These are phyloP conservation scores for Populus hybrid DNA, from an alignment of 441 rosid species.

Conservation along the genomic window DNA sequence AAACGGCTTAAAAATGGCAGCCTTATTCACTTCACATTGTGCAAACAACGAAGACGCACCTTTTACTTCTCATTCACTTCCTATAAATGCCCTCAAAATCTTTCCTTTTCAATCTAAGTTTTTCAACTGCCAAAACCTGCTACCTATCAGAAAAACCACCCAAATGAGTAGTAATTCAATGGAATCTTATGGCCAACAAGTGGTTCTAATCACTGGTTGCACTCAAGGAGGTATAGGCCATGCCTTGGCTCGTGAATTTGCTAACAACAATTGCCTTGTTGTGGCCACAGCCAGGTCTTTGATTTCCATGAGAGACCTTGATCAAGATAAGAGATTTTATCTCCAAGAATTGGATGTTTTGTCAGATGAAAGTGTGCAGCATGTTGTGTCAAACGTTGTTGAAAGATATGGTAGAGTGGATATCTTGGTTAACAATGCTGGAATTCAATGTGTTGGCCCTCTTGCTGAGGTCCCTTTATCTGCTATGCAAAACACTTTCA, in stretches of 20 bases:
- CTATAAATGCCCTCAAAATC: not conserved
- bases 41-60: not conserved
- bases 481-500: constrained; percentile 52
- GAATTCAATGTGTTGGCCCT: constrained; percentile 78
- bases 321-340: constrained; percentile 55
- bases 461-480: constrained; percentile 71
- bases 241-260: constrained; percentile 74
- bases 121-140: constrained; percentile 1
- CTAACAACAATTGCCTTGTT: constrained; percentile 57
- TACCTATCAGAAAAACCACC: not conserved
- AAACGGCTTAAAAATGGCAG: not conserved
- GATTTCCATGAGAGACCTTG: constrained; percentile 64
- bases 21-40: not conserved
- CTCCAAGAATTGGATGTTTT: constrained; percentile 71
- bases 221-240: constrained; percentile 82
- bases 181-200: constrained; percentile 41
- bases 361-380: constrained; percentile 55
- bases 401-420: constrained; percentile 70
- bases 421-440: constrained; percentile 82
- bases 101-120: constrained; percentile 1
- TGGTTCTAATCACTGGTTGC: constrained; percentile 83
- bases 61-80: not conserved
- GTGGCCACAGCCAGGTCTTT: constrained; percentile 72
- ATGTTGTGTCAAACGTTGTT: constrained; percentile 44
- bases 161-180: constrained; percentile 14